Conservation (phyloP, 2,329 filamentous ascomycete genomes). For the Cryphonectria naterciae region DNA sequence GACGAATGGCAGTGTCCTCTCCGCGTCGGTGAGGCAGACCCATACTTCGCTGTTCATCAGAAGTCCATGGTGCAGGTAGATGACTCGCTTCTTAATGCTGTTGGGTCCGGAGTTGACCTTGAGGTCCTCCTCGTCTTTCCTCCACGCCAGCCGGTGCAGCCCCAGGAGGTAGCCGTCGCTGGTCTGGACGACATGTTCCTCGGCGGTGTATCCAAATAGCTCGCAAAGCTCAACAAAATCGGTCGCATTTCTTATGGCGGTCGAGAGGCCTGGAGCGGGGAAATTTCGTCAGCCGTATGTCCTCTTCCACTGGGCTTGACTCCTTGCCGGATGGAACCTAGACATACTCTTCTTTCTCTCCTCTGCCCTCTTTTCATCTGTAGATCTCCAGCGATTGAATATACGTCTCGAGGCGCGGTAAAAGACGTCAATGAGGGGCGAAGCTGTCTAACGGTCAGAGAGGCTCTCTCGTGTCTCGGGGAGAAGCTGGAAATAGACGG, state of each 20-base stretch:
- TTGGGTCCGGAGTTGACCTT: conserved; percentile 74
- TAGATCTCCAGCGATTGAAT: conserved; percentile 78
- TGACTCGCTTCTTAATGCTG: conserved; percentile 78
- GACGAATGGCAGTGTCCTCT: conserved; percentile 85
- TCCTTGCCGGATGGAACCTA: conserved; percentile 42
- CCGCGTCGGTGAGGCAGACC: conserved; percentile 87
- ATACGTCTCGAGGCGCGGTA: conserved; percentile 81
- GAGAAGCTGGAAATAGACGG: conserved; percentile 41
- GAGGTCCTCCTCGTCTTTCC: conserved; percentile 77
- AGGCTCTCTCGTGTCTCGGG: conserved; percentile 5
- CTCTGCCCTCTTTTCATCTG: conserved; percentile 69
- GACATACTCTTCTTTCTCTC: conserved; percentile 66
- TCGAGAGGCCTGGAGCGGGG: conserved; percentile 63
- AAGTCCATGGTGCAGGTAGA: conserved; percentile 93
- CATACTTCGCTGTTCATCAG: conserved; percentile 99
- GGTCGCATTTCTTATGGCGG: conserved; percentile 79
- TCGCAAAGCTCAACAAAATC: conserved; percentile 96
- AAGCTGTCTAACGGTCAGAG: conserved; percentile 54
- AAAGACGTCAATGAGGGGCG: conserved; percentile 78
- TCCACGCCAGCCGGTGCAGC: conserved; percentile 83
- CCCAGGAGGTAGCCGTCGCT: conserved; percentile 92
- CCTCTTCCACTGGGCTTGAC: conserved; percentile 43
- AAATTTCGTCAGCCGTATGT: conserved; percentile 39
- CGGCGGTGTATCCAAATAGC: conserved; percentile 87
- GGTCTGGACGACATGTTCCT: conserved; percentile 96